A percentile compares a stretch with the other conserved stretches of the same genome.
phyloP scores from a whole-genome alignment of 495 filamentous ascomycete species.

The Pseudevernia furfuracea region DNA sequence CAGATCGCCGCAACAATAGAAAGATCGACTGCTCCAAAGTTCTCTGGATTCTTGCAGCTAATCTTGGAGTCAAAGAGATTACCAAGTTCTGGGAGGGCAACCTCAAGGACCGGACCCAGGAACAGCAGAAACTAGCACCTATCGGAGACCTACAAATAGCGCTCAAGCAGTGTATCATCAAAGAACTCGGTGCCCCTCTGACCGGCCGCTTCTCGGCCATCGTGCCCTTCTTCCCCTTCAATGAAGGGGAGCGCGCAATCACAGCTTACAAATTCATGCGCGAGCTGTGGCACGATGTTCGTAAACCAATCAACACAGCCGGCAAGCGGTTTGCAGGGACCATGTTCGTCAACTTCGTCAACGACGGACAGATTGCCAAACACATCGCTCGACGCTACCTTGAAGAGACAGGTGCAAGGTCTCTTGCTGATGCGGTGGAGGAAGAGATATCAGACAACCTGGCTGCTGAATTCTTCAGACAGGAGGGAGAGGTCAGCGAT shows the following conservation, averaged over 20 bases:
- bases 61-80: conserved; percentile 23
- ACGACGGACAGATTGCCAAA: conserved; percentile 17
- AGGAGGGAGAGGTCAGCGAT: conserved; percentile 1
- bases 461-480: background rate
- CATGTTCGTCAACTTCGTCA: conserved; percentile 12
- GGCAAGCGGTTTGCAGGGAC: conserved; percentile 10
- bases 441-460: conserved; percentile 4
- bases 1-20: conserved; percentile 37
- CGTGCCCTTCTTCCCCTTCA: conserved; percentile 23
- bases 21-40: conserved; percentile 45
- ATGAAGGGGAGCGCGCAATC: conserved; percentile 18
- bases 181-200: conserved; percentile 15
- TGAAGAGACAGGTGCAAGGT: conserved; percentile 19
- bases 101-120: conserved; percentile 4
- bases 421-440: conserved; percentile 13
- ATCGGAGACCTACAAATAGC: background rate
- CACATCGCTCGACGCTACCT: conserved; percentile 10
- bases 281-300: conserved; percentile 6
- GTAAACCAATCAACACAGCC: conserved; percentile 13
- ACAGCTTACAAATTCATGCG: conserved; percentile 25
- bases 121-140: background rate
- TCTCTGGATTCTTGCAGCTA: conserved; percentile 52
- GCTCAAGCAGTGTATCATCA: conserved; percentile 5
- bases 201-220: conserved; percentile 15
- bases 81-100: conserved; percentile 12